Base-by-base conservation (phyloP, 352 stramenopile genomes). In the Saprolegnia diclina region DNA sequence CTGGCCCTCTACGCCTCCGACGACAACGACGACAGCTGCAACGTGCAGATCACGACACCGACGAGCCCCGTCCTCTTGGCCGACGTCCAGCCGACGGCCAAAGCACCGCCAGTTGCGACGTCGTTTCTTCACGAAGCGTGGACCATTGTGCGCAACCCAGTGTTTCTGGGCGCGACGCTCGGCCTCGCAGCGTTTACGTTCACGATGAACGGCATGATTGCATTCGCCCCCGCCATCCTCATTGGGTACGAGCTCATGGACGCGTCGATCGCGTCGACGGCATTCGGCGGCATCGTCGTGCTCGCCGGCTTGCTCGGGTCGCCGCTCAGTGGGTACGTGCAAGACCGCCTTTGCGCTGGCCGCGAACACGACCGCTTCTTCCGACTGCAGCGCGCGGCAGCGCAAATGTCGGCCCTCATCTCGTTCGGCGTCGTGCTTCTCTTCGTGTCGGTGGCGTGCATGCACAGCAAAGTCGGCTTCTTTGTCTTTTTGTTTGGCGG, bases 401-500 rank as follows among this genome's bases (percentile, higher is more conserved):
- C 16, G 13, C 61, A 56, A 32, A 54, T 67, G 61, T 73, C 77
- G 48, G 81, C 87, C 55, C 83, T 91, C 71, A 53, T 83, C 7
- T 18, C 40, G 22, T n/a, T 2, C 0, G 61, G 61, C 48, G 70
- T 76, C 4, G 79, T 82, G 4, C 76, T 86, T 5, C 64, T 80
- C 44, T 75, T 92, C 21, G 86, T 77, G 18, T 54, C 61, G 26
- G 65, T 86, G 21, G 54, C 87, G n/a, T 86, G 90, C 77, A 81
- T 92, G 65, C 77, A 71, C 16, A 78, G 86, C 53, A 79, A 79
- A 18, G 64, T 70, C 50, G 81, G 71, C 29, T 80, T 76, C 32
- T 52, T 81, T 19, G 44, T 73, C 4, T 94, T 95, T 48, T 64
- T 97, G 29, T 62, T 77, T 26, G 78, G 92, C 56, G 73, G 96